Base-by-base conservation (phyloP, 73 alveolate genomes). In the Paramecium tetraurelia region DNA sequence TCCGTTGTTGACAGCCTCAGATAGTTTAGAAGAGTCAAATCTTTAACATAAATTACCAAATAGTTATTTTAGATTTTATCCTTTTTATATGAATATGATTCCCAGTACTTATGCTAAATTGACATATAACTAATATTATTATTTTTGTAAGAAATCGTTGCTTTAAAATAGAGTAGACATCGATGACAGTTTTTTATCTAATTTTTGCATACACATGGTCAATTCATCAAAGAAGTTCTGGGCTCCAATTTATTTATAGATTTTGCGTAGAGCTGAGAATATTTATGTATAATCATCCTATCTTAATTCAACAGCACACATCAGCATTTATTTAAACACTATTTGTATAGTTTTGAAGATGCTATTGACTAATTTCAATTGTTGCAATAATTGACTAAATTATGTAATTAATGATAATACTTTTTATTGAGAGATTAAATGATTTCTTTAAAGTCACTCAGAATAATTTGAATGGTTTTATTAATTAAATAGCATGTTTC, bases 371-470 rank as follows among this genome's bases (percentile, higher is more conserved):
- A 80, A 80, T 80, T 80, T 80, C 7, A 80, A 46, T 43, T 80
- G 29, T 24, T 48, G 7, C 16, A 24, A 22, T 44, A 80, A 48
- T 44, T 80, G 43, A 18, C 84, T 63, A 63, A 22, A 16, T 53
- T 53, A 53, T 3, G 18, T 2, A 16, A 53, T 18, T 53, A 18
- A 53, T 53, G 0, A 53, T 27, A 27, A 27, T 53, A 53, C 69
- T 75, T 36, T 14, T 29, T 33, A 75, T 75, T 44, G 0, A 75
- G 40, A 33, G 59, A 75, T 18, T 75, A 18, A 16, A 75, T 33
- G 35, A 75, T 75, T 40, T 75, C 87, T 75, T 75, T 75, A 40
- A 75, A 75, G 29, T 75, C 87, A 36, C 87, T 75, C 36, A 75
- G 3, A 31, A 75, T 75, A 33, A 40, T 75, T 75, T 75, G n/a